Evolutionary conservation across 495 filamentous ascomycete species (phyloP), one percentile per base, ranked within the genome.

Genomic region (Talaromyces nanjingensis): DNA sequence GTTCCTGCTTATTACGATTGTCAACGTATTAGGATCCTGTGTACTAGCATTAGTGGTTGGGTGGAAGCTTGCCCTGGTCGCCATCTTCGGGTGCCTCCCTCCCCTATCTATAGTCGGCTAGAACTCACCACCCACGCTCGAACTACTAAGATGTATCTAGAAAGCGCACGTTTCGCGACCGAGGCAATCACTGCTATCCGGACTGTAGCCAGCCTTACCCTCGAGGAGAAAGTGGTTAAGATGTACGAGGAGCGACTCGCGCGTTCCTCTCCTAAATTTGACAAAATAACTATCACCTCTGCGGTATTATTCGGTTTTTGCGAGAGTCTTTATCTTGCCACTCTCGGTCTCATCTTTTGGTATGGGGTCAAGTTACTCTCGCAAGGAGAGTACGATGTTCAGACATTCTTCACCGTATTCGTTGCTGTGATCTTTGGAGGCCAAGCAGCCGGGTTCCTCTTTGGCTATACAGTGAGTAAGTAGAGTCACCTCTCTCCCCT

Each of bases 61-160:
- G 5, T 88, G 86, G 86, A 87, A 87, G 65, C 78, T 89, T 2
- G 79, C 78, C 1, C 72, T 86, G 0, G 80, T 88, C 14, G 77
- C 86, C 8, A 74, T 84, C 37, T 78, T 87, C 22, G 79, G 79
- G 5, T 76, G 77, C 3, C 70, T 87, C 27, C 85, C 86, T 14
- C 71, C 82, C 18, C 71, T 87, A 53, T 73, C 88, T 24, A 69
- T 79, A 3, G 76, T 84, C 7, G 83, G 83, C 75, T 82, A 3
- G 73, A 82, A 53, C 65, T 79, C 11, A 74, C 82, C 47, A 83
- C 87, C 34, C 80, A 89, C 47, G 70, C 78, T 6, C 75, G 82
- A 18, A 86, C 89, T 61, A 79, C 82, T 9, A 79, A 74, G 3
- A 83, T 84, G 0, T 90, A 84, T 65, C 70, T 76, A 1, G 75